These are phyloP conservation scores for Lactarius tabidus DNA, from an alignment of 768 basidiomycete species.

Conservation along the genomic window DNA sequence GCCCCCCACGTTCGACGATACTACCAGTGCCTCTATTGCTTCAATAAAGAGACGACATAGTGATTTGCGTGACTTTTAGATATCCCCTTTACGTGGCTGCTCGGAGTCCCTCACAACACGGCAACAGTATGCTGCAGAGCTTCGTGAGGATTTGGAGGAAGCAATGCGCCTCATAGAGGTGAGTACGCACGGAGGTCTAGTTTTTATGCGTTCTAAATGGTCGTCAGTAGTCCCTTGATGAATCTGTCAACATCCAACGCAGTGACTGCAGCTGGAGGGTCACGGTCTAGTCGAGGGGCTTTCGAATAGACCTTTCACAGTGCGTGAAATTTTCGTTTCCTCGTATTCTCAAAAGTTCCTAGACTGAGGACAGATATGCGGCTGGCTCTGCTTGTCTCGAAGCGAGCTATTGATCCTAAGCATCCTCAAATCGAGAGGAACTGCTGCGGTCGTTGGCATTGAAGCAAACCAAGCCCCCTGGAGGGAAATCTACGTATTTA, in stretches of 20 bases:
- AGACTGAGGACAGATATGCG: constrained; percentile 64
- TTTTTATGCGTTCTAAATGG: constrained; percentile 41
- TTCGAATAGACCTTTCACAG: constrained; percentile 47
- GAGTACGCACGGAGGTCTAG: background rate
- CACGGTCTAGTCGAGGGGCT: constrained; percentile 35
- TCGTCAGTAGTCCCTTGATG: constrained; percentile 53
- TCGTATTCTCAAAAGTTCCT: constrained; percentile 1
- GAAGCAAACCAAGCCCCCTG: constrained; percentile 44
- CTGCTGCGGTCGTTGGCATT: constrained; percentile 52
- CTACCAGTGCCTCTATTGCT: constrained; percentile 47
- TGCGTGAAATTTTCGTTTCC: constrained; percentile 36
- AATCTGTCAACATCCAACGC: constrained; percentile 69
- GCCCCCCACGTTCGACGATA: constrained; percentile 49
- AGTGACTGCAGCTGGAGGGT: constrained; percentile 50
- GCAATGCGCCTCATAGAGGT: constrained; percentile 70
- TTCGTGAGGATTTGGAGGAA: constrained; percentile 69
- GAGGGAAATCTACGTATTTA: constrained; percentile 62
- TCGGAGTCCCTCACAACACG: constrained; percentile 63
- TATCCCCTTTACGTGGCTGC: constrained; percentile 70
- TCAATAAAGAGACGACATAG: constrained; percentile 49
- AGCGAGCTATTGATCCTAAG: no score
- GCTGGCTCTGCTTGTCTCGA: constrained; percentile 38
- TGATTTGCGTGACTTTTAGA: constrained; percentile 67
- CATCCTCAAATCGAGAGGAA: constrained; percentile 42
- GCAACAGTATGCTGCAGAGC: constrained; percentile 67